Evolutionary conservation across 257 asterid genomes (phyloP).

Genomic region (Nyctanthes arbortristis): DNA sequence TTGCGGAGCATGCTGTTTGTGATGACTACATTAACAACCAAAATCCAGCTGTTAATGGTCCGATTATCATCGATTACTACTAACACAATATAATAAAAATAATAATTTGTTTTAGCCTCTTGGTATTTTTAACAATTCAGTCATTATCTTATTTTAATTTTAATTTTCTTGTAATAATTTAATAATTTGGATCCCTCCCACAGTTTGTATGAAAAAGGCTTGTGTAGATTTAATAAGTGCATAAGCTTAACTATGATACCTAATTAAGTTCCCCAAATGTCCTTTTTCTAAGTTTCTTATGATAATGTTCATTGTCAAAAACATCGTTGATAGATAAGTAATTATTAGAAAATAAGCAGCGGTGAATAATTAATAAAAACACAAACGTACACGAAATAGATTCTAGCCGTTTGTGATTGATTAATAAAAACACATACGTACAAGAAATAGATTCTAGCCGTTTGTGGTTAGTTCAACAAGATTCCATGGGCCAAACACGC

Average conservation of each 20-base stretch:
- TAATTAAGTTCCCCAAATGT: background rate
- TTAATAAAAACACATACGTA: background rate
- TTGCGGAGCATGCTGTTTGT: too few relatives aligned
- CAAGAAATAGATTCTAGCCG: background rate
- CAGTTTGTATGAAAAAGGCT: constrained; percentile 2
- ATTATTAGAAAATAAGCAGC: background rate
- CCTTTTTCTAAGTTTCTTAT: background rate
- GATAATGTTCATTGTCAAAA: background rate
- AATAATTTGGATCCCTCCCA: background rate
- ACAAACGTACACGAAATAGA: background rate
- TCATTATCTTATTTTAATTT: background rate
- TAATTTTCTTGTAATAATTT: too few relatives aligned
- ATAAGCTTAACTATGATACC: constrained; percentile 2
- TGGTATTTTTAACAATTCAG: background rate
- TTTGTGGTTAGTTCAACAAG: background rate
- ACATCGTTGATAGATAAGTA: background rate
- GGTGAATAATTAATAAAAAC: background rate
- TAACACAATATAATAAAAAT: too few relatives aligned
- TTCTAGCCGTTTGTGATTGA: background rate
- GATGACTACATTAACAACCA: too few relatives aligned
- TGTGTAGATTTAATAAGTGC: background rate
- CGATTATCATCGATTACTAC: too few relatives aligned
- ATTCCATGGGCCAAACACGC: background rate
- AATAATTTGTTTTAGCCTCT: too few relatives aligned
- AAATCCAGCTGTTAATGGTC: too few relatives aligned